Percentiles rank a stretch among this genome's conserved stretches.
Evolutionary conservation across 2,329 filamentous ascomycete genomes (phyloP).

Genomic region (Colletotrichum sp.): DNA sequence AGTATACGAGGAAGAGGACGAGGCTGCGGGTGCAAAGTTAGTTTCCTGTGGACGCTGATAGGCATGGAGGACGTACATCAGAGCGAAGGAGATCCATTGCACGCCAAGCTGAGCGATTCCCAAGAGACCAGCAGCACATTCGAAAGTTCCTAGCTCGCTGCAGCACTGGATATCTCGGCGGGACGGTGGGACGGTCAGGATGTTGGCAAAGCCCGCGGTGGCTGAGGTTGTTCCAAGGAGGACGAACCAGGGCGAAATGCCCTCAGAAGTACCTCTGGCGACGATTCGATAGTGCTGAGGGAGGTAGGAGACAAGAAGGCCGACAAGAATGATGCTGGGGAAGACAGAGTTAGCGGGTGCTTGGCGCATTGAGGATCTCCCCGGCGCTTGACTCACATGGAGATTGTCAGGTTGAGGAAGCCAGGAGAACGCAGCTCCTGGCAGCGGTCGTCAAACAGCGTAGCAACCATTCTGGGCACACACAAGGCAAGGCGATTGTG

Average conservation of each 20-base stretch:
- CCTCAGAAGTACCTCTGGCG: conserved; percentile 82
- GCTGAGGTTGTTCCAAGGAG: conserved; percentile 91
- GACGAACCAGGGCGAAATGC: conserved; percentile 94
- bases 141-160: conserved; percentile 76
- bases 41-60: not conserved
- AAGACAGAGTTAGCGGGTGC: conserved; percentile 22
- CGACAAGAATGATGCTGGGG: conserved; percentile 75
- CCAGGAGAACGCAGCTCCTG: conserved; percentile 57
- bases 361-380: too few relatives aligned
- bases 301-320: conserved; percentile 90
- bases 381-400: conserved; percentile 48
- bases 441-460: conserved; percentile 42
- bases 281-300: conserved; percentile 96
- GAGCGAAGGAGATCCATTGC: conserved; percentile 90
- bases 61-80: conserved; percentile 71
- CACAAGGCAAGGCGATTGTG: not conserved
- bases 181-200: conserved; percentile 84
- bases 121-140: conserved; percentile 84
- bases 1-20: conserved; percentile 93
- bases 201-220: conserved; percentile 89
- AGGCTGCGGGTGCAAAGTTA: conserved; percentile 59
- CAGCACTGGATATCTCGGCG: conserved; percentile 87
- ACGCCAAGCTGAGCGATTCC: conserved; percentile 90
- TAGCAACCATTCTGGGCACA: not conserved
- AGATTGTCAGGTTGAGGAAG: conserved; percentile 60